These are phyloP conservation scores for Mycena indigotica DNA, from an alignment of 768 basidiomycete genomes.

Conservation along the genomic window DNA sequence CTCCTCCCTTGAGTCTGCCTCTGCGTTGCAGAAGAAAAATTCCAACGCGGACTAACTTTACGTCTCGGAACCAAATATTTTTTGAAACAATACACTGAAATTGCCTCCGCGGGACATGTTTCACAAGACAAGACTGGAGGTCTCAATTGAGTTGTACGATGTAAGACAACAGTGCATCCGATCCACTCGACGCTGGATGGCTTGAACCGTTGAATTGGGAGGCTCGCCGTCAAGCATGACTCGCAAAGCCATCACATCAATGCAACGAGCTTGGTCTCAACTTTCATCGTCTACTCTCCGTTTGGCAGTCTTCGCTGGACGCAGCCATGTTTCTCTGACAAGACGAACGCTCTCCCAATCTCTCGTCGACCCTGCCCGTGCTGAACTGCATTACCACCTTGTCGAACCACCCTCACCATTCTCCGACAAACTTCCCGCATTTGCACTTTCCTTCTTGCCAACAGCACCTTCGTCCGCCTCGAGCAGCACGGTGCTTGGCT, in stretches of 20 bases:
- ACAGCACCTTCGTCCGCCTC: constrained; percentile 44
- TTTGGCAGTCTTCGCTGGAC: background rate
- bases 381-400: constrained; percentile 73
- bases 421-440: constrained; percentile 49
- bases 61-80: background rate
- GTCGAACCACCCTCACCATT: constrained; percentile 53
- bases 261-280: constrained; percentile 1
- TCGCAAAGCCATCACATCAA: constrained; percentile 1
- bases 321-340: background rate
- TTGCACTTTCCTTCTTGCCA: constrained; percentile 66
- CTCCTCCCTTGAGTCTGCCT: background rate
- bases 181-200: too few species aligned
- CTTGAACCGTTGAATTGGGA: too few species aligned
- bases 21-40: background rate
- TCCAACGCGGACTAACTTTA: background rate
- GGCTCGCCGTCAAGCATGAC: too few species aligned
- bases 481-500: constrained; percentile 64
- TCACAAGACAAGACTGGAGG: too few species aligned
- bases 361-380: constrained; percentile 57
- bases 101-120: background rate
- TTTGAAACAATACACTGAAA: background rate
- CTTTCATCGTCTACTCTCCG: background rate
- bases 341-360: constrained; percentile 6
- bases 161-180: too few species aligned
- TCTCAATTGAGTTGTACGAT: too few species aligned